A percentile compares a stretch with the other conserved stretches of the same genome.
Evolutionary conservation across 2,329 filamentous ascomycete genomes (phyloP).

Genomic region (Xylaria sp.): DNA sequence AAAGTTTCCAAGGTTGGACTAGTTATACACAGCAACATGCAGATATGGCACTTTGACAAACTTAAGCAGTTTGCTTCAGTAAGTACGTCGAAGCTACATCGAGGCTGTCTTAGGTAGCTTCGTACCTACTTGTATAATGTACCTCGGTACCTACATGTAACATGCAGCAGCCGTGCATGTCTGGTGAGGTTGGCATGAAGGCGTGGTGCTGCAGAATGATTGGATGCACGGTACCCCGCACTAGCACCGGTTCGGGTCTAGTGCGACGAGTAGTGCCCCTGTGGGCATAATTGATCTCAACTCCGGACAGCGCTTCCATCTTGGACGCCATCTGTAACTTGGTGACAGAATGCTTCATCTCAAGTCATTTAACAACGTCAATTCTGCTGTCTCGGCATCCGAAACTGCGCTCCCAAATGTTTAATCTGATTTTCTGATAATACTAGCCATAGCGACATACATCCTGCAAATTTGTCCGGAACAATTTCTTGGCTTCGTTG

Average conservation of each 20-base stretch:
- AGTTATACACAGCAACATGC: too few relatives aligned
- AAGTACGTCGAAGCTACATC: too few relatives aligned
- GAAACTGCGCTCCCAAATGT: constrained; percentile 1
- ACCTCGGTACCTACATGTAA: neutral
- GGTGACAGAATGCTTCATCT: constrained; percentile 31
- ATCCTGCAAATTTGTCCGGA: constrained; percentile 23
- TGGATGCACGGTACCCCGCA: constrained; percentile 26
- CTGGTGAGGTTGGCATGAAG: constrained; percentile 17
- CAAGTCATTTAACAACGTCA: constrained; percentile 18
- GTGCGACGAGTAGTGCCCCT: constrained; percentile 20
- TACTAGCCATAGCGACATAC: neutral
- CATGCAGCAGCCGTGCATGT: constrained; percentile 11
- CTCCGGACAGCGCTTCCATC: constrained; percentile 17
- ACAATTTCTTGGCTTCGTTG: constrained; percentile 18
- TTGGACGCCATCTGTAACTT: constrained; percentile 13
- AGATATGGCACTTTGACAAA: too few relatives aligned
- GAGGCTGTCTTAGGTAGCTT: too few relatives aligned
- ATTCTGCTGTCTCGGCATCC: neutral
- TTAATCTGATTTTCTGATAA: neutral
- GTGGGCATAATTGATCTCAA: constrained; percentile 16
- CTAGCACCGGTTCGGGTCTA: constrained; percentile 29
- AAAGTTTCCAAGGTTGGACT: too few relatives aligned
- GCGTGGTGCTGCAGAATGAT: constrained; percentile 5
- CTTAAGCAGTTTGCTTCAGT: too few relatives aligned
- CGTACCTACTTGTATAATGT: too few relatives aligned